Evolutionary conservation across 179 eudicot species (phyloP).

Genomic region (Beta macrorhiza): DNA sequence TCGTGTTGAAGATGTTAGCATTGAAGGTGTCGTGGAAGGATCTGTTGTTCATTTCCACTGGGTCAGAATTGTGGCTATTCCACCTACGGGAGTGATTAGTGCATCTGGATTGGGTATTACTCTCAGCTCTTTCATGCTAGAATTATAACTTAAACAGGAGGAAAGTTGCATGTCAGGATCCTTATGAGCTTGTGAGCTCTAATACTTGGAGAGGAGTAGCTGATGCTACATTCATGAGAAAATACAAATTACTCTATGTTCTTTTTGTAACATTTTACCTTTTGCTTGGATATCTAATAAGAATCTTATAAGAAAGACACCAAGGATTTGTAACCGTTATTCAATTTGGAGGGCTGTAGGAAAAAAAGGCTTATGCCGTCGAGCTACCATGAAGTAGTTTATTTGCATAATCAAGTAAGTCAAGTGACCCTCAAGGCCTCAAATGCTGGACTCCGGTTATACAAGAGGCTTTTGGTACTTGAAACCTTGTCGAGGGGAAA

Average conservation of each 20-base stretch:
- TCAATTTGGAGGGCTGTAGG: too few species aligned
- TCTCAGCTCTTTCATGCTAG: constrained; percentile 17
- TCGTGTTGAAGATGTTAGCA: constrained; percentile 76
- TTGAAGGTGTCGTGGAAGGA: constrained; percentile 75
- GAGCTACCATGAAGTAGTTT: too few species aligned
- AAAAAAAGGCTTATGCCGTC: too few species aligned
- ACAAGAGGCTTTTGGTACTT: too few species aligned
- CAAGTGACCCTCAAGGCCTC: too few species aligned
- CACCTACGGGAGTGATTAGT: constrained; percentile 62
- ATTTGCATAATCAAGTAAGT: too few species aligned
- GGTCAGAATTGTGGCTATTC: constrained; percentile 67
- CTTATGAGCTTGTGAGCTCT: not conserved
- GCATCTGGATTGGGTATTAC: constrained; percentile 83
- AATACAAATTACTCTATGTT: not conserved
- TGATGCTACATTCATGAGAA: not conserved
- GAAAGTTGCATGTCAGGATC: not conserved
- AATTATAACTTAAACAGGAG: not conserved
- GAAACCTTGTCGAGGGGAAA: too few species aligned
- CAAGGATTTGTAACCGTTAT: too few species aligned
- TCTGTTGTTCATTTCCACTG: constrained; percentile 90
- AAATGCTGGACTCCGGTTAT: too few species aligned
- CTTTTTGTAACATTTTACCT: not conserved
- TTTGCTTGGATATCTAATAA: too few species aligned
- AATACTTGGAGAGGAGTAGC: not conserved
- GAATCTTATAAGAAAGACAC: too few species aligned